Evolutionary conservation across 176 grass and related monocot genomes (phyloP).

Genomic region (Miscanthus lutarioriparius): DNA sequence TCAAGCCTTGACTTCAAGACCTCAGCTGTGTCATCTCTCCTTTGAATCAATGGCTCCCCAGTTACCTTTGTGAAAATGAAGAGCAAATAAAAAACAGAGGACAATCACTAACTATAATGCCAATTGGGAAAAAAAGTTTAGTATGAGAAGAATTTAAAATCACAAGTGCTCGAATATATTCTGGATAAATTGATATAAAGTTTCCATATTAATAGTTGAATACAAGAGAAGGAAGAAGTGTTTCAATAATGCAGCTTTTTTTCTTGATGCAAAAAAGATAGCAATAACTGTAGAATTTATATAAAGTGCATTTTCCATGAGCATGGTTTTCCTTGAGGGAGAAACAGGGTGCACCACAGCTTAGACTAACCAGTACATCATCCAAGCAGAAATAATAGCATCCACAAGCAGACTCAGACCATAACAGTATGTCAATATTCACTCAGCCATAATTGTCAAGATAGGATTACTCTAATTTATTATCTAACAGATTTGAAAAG

Average conservation of each 20-base stretch:
- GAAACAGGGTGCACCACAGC: neutral
- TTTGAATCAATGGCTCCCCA: slow-evolving; percentile 90
- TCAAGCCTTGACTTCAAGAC: slow-evolving; percentile 97
- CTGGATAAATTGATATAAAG: neutral
- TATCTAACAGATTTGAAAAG: neutral
- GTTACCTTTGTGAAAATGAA: slow-evolving; percentile 58
- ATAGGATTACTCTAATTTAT: neutral
- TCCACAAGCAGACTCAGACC: neutral
- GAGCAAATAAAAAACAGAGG: neutral
- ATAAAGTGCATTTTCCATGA: neutral
- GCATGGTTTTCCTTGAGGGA: neutral
- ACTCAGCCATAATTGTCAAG: neutral
- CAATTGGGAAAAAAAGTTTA: neutral
- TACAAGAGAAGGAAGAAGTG: neutral
- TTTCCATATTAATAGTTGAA: neutral
- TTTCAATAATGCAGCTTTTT: neutral
- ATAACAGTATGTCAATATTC: slow-evolving; percentile 4
- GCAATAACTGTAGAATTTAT: neutral
- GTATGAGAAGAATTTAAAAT: neutral
- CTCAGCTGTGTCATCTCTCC: slow-evolving; percentile 91
- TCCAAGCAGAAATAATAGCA: slow-evolving; percentile 1
- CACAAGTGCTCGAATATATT: neutral
- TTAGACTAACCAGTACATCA: slow-evolving; percentile 21
- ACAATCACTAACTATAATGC: neutral
- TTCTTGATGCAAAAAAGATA: neutral